Evolutionary conservation across 1,284 basidiomycete species (phyloP), one percentile per base, ranked within the genome.

Genomic region (Takashimella tepidaria): DNA sequence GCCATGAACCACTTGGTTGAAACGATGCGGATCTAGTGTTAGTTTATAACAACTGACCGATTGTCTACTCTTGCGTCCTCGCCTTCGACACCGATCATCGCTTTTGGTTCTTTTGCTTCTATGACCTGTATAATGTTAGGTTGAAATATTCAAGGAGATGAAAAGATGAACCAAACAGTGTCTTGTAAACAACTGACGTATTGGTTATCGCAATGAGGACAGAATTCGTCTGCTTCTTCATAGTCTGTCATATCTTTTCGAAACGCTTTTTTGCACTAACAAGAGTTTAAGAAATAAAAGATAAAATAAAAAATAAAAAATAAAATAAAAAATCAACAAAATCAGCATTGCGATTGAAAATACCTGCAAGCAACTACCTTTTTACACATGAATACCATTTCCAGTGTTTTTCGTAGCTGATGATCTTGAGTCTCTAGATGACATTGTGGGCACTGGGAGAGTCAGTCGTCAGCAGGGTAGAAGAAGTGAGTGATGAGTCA

Each of bases 201-300:
- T 71, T 93, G 91, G 71, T 98, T 98, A 74, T 96, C 92, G 72
- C 95, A 98, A 76, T 97, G 88, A 0, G 96, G 95, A 71, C 96
- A 98, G 74, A 86, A 98, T 77, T 98, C 95, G 72, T 98, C 95
- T 61, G 89, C 89, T 72, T 96, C 92, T 68, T 98, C 96, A 69
- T 91, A 98, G 24, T 75, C 77, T 0, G 80, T 63, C 86, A 97
- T 91, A 73, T 97, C 91, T 77, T 98, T 98, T 58, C 95, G 78
- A 74, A 98, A 98, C 1, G 91, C 92, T 76, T 93, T 93, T 72
- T 88, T 89, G 80, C 96, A 98, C 77, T 73, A 56, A 0, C 44
- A 24, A 51, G 13, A 6, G 10, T 25, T 5, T 6, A n/a, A 10
- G 41, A 23, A 2, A 20, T 20, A 31, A 45, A 12, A 24, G 2